phyloP scores from a whole-genome alignment of 441 rosid species.

The Aleurites moluccanus region DNA sequence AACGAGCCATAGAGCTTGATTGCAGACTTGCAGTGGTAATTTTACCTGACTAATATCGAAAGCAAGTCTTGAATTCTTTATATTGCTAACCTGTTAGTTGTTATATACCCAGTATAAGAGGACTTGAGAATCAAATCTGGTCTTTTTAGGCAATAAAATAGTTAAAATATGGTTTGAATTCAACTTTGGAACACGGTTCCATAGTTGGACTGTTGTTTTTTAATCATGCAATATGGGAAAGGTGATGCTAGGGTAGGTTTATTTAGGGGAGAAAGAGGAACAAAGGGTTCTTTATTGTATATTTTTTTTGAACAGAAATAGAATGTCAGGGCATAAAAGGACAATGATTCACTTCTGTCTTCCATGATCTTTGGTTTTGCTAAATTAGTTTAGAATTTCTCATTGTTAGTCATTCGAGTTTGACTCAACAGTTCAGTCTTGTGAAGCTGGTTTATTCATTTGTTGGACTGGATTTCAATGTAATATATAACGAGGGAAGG shows the following conservation, averaged over 20 bases:
- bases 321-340: neutral
- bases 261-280: neutral
- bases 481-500: neutral
- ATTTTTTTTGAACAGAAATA: neutral
- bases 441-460: neutral
- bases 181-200: constrained; percentile 6
- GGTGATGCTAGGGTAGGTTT: constrained; percentile 14
- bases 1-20: constrained; percentile 21
- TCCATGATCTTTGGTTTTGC: neutral
- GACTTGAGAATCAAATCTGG: neutral
- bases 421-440: neutral
- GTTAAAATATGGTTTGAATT: neutral
- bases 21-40: neutral
- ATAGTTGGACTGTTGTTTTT: neutral
- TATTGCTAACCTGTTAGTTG: neutral
- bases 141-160: too few relatives aligned
- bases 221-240: neutral
- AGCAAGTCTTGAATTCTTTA: neutral
- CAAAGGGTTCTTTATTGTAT: neutral
- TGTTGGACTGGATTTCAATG: neutral
- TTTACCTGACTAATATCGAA: neutral
- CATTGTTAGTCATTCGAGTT: neutral
- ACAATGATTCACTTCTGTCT: neutral
- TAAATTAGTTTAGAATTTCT: neutral
- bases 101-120: neutral